A percentile compares a stretch with the other conserved stretches of the same genome.
Conservation (phyloP, 805 yeast species). For the Sungouiozyma intestinalis region DNA sequence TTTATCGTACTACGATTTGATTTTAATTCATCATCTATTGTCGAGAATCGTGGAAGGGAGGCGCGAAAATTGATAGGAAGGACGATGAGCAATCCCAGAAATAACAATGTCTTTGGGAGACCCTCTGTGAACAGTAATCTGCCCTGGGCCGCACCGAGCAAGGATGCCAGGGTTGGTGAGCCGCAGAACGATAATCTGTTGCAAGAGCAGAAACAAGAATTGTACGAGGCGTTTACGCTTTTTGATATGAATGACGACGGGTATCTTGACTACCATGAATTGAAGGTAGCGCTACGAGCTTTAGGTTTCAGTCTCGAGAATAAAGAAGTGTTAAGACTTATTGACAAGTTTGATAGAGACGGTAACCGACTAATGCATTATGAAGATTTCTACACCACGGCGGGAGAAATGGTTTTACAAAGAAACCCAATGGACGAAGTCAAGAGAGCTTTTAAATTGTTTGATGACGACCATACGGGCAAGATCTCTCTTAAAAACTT, state of each 20-base stretch:
- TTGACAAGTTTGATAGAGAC: conserved; percentile 63
- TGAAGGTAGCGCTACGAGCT: conserved; percentile 89
- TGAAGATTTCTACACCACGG: conserved; percentile 64
- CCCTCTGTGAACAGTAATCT: not conserved
- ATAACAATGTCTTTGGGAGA: conserved; percentile 1
- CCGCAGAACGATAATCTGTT: conserved; percentile 41
- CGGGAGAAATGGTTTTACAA: conserved; percentile 71
- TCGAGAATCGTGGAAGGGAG: too few relatives aligned
- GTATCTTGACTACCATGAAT: conserved; percentile 79
- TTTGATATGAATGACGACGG: conserved; percentile 94
- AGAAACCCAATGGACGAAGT: conserved; percentile 93
- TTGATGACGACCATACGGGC: conserved; percentile 84
- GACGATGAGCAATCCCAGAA: not conserved
- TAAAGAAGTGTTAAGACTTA: conserved; percentile 61
- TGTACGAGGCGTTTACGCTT: conserved; percentile 80
- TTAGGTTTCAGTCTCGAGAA: conserved; percentile 79
- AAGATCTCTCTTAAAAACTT: conserved; percentile 73
- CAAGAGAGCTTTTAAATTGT: conserved; percentile 75
- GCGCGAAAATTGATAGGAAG: too few relatives aligned
- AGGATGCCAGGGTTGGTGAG: conserved; percentile 10
- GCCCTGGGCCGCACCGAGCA: not conserved
- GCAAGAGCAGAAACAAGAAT: conserved; percentile 84
- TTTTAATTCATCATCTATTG: too few relatives aligned
- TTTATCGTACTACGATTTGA: too few relatives aligned
- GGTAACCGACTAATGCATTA: conserved; percentile 61